Conservation (phyloP, 2,329 filamentous ascomycete species). For the Ascochyta pisi region DNA sequence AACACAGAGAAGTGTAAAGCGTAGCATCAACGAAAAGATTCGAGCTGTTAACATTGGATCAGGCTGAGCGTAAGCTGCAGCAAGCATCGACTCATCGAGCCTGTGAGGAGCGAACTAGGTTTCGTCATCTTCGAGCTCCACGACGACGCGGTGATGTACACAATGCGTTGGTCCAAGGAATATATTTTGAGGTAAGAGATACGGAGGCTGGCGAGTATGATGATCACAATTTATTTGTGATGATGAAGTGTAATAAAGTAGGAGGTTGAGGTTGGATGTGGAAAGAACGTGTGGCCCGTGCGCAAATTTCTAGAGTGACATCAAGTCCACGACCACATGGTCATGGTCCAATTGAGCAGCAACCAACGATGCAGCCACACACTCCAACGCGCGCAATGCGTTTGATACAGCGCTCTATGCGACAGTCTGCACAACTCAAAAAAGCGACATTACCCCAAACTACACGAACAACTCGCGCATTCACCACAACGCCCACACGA, state of each 20-base stretch:
- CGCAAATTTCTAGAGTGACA: constrained; percentile 15
- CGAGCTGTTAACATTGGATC: too few species aligned
- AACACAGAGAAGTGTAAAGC: too few species aligned
- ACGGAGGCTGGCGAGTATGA: too few species aligned
- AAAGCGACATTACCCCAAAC: background rate
- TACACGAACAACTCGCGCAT: constrained; percentile 19
- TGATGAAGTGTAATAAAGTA: background rate
- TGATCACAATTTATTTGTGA: background rate
- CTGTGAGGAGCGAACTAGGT: too few species aligned
- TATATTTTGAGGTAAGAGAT: too few species aligned
- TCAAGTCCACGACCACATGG: constrained; percentile 8
- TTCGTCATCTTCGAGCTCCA: too few species aligned
- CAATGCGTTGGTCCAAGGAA: too few species aligned
- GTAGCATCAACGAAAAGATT: background rate
- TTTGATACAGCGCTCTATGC: constrained; percentile 13
- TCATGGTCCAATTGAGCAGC: background rate
- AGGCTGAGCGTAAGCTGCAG: too few species aligned
- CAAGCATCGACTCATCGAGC: too few species aligned
- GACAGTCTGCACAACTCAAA: background rate
- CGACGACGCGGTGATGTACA: too few species aligned
- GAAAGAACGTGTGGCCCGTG: constrained; percentile 5
- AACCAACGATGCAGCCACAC: constrained; percentile 21
- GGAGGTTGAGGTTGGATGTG: background rate
- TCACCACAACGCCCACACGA: constrained; percentile 25
- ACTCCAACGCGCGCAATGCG: constrained; percentile 13